Base-by-base conservation (phyloP, 75 land plant genomes). In the Pseudotsuga menziesii region DNA sequence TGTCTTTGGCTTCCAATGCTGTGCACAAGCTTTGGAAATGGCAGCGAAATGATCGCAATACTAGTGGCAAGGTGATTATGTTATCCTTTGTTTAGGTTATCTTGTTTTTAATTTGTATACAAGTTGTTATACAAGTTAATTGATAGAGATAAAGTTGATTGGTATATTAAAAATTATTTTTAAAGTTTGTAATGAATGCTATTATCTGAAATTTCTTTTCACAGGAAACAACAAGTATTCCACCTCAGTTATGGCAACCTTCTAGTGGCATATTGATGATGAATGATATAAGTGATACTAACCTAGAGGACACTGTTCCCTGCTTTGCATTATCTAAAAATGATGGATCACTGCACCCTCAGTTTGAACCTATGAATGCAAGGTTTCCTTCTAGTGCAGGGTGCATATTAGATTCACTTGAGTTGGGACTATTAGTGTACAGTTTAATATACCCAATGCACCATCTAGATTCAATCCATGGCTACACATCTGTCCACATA, bases 1-100 rank as follows among this genome's bases (percentile, higher is more conserved):
- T 91, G 76, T 91, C 93, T 23, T 81, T 91, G 41, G 91, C 91
- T 57, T 86, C 88, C 52, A 91, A 88, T 81, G 93, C 93, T 25
- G 85, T 84, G 57, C 93, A 91, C 60, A 57, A 82, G 39, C 91
- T 91, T 14, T 91, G 93, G 93, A 89, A 89, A 64, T 91, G 93
- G 93, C 86, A 78, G 13, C 76, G 89, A 57, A 86, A 61, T 86
- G 90, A 91, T 0, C 83, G 93, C 27, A 88, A 90, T 75, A 16
- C 82, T 14, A 76, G 72, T 77, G 87, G 89, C 57, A 92, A 92
- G 91, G 95, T 91, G 27, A 13, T 41, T 20, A 19, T 48, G 56
- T 13, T 69, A 14, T 35, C 2, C 6, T 32, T 70, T 91, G 32
- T 22, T 29, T 27, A 22, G 19, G 35, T 16, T 20, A 13, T 29